Evolutionary conservation across 1,284 basidiomycete genomes (phyloP), one percentile per base, ranked within the genome.

Genomic region (Mycena citricolor): DNA sequence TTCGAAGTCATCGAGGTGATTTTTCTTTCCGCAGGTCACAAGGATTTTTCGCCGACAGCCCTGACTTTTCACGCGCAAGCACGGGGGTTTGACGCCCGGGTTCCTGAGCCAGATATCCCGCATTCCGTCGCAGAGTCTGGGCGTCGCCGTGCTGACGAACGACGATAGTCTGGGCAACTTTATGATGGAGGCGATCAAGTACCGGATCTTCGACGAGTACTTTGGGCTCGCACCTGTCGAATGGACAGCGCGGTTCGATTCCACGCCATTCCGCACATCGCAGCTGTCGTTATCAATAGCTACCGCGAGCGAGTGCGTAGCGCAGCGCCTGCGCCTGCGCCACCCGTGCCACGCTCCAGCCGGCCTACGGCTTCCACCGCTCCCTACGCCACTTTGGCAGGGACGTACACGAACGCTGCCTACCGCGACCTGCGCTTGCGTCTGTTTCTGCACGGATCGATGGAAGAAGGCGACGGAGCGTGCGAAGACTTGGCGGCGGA

Each of bases 61-160:
- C n/a, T n/a, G n/a, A n/a, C n/a, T n/a, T n/a, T n/a, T n/a, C n/a
- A n/a, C n/a, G n/a, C n/a, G n/a, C n/a, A n/a, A 52, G 44, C 50
- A 52, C 26, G 44, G 42, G 10, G 50, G 51, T 14, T 21, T 39
- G 13, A 28, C 22, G n/a, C n/a, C 19, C 56, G 57, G 55, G 7
- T 56, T 54, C 42, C 35, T 37, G 24, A 49, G 47, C 17, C 52
- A 55, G 32, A 42, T 61, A 20, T 44, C 54, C 14, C 54, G 59
- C 11, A 51, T 58, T 37, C 59, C 59, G 5, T 49, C 39, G n/a
- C 28, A 52, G 19, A 48, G 54, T 23, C 16, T 55, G 16, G 59
- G 57, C 13, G 30, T 61, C 6, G 56, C 53, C 1, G 57, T 61
- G 14, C 25, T 61, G 14, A 42, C 54, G 3, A 61, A 59, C 37